phyloP scores from a whole-genome alignment of 805 yeast species.

The Ogataea haglerorum region DNA sequence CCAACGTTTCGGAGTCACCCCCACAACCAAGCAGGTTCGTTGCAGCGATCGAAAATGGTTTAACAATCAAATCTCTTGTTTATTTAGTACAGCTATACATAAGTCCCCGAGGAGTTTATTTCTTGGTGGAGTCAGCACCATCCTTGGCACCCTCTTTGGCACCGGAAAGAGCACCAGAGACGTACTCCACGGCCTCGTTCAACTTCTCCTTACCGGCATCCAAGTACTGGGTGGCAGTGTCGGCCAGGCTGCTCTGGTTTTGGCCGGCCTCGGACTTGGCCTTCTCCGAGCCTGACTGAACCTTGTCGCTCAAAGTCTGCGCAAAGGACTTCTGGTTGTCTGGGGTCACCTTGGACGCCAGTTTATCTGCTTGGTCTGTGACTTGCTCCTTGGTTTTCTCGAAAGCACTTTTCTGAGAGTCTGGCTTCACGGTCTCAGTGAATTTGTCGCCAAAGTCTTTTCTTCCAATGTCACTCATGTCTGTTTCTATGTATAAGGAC shows the following conservation, averaged over 20 bases:
- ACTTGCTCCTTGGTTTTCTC: conserved; percentile 72
- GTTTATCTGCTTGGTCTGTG: conserved; percentile 64
- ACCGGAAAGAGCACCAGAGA: conserved; percentile 63
- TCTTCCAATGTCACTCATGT: conserved; percentile 49
- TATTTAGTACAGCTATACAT: background rate
- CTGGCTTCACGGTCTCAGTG: conserved; percentile 68
- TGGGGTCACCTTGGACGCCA: conserved; percentile 60
- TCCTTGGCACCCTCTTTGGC: conserved; percentile 45
- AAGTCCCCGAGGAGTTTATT: conserved; percentile 5
- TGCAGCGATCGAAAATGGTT: too few species aligned
- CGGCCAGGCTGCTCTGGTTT: conserved; percentile 32
- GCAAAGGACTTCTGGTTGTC: conserved; percentile 62
- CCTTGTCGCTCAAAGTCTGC: conserved; percentile 54
- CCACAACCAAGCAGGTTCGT: background rate
- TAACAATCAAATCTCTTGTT: background rate
- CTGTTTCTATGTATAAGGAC: background rate
- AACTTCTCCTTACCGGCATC: conserved; percentile 48
- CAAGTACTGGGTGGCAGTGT: conserved; percentile 43
- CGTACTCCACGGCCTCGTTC: conserved; percentile 48
- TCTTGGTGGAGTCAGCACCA: conserved; percentile 29
- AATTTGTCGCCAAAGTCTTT: conserved; percentile 69
- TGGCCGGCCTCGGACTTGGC: conserved; percentile 31
- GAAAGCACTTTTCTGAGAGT: conserved; percentile 58
- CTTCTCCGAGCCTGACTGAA: conserved; percentile 43
- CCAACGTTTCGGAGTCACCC: conserved; percentile 7